Percentiles rank a stretch among this genome's conserved stretches.
Conservation (phyloP, 192 early-diverging fungal species). For the Obelidium mucronatum region DNA sequence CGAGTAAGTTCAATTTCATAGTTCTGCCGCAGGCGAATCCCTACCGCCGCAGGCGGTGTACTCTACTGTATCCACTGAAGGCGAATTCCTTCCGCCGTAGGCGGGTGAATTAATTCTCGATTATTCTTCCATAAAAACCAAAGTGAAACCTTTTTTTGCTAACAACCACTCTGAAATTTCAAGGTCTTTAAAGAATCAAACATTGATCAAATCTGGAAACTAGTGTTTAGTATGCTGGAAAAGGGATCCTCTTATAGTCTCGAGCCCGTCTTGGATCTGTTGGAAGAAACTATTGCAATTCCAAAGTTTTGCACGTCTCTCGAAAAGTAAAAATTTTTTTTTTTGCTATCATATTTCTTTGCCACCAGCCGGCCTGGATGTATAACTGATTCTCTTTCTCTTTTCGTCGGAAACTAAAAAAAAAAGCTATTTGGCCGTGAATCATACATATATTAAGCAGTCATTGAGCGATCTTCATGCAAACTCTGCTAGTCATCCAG, state of each 20-base stretch:
- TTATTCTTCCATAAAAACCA: no score
- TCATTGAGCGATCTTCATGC: not conserved
- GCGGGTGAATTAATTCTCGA: no score
- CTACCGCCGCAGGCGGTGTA: no score
- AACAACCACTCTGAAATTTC: not conserved
- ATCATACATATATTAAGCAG: slow-evolving; percentile 7
- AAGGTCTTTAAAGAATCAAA: slow-evolving; percentile 24
- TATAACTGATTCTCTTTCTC: not conserved
- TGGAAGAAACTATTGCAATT: slow-evolving; percentile 23
- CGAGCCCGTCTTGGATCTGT: slow-evolving; percentile 25
- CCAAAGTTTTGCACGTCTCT: slow-evolving; percentile 18
- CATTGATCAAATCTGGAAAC: slow-evolving; percentile 25
- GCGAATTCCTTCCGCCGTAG: no score
- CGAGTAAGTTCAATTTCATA: not conserved
- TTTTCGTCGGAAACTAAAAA: not conserved
- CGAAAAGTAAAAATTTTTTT: slow-evolving; percentile 7
- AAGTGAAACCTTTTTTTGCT: no score
- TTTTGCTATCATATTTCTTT: no score
- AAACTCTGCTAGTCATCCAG: slow-evolving; percentile 3
- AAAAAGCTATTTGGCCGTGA: slow-evolving; percentile 7
- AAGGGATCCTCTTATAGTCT: slow-evolving; percentile 14
- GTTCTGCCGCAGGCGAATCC: not conserved
- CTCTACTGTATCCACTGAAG: no score
- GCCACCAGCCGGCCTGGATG: not conserved
- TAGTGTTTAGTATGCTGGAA: slow-evolving; percentile 28